Percentiles rank a stretch among this genome's conserved stretches.
Conservation (phyloP, 73 alveolate genomes). For the Paramecium bursaria region DNA sequence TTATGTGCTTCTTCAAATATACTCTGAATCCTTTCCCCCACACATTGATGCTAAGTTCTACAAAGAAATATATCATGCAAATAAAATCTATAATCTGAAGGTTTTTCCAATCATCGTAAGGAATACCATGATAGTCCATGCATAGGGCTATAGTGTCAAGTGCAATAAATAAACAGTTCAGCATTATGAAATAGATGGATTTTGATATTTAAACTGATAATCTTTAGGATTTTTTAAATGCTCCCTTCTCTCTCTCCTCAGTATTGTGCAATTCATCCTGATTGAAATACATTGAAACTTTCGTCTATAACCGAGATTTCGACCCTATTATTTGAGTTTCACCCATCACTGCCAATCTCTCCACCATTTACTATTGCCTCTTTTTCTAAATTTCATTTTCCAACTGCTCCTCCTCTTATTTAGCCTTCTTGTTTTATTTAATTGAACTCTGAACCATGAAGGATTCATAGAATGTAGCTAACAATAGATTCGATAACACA, state of each 20-base stretch:
- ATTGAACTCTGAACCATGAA: slow-evolving; percentile 31
- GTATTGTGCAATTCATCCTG: background rate
- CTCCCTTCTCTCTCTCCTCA: background rate
- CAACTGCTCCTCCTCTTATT: background rate
- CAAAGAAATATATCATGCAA: slow-evolving; percentile 8
- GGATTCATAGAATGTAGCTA: slow-evolving; percentile 42
- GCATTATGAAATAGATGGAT: slow-evolving; percentile 1
- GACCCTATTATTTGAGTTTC: slow-evolving; percentile 27
- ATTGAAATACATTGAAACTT: no score
- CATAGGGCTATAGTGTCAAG: slow-evolving; percentile 5
- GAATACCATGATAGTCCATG: slow-evolving; percentile 20
- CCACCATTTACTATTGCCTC: slow-evolving; percentile 24
- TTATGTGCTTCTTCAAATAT: background rate
- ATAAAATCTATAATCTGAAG: background rate
- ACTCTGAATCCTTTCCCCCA: background rate
- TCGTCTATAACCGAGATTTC: background rate
- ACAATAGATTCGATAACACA: slow-evolving; percentile 21
- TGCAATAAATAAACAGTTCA: background rate
- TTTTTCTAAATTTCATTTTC: slow-evolving; percentile 2
- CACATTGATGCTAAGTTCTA: background rate
- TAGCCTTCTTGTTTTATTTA: slow-evolving; percentile 8
- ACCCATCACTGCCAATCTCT: slow-evolving; percentile 31
- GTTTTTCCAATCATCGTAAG: background rate
- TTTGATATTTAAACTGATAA: slow-evolving; percentile 7
- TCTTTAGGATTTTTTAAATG: background rate